Conservation (phyloP, 2,329 filamentous ascomycete genomes). For the Zymoseptoria tritici region DNA sequence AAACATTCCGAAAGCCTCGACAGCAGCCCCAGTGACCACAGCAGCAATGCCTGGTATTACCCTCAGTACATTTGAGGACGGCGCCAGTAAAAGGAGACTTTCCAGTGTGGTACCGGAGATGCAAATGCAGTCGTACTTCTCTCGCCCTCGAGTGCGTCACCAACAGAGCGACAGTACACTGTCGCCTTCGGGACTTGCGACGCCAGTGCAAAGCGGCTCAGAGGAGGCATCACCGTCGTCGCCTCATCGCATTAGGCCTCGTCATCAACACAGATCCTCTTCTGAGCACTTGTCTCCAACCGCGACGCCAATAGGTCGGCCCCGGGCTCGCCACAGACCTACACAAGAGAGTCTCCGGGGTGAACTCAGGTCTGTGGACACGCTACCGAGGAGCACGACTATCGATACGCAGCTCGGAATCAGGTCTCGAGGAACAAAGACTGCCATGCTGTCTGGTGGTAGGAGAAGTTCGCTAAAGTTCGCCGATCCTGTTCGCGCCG, state of each 20-base stretch:
- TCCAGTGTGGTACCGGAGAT: slow-evolving; percentile 11
- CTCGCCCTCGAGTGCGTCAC: slow-evolving; percentile 2
- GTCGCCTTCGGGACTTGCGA: slow-evolving; percentile 5
- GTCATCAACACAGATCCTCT: slow-evolving; percentile 14
- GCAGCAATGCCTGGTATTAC: slow-evolving; percentile 11
- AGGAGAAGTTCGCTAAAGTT: not conserved
- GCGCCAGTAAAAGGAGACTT: not conserved
- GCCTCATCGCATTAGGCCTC: not conserved
- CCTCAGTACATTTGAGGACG: slow-evolving; percentile 8
- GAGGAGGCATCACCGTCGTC: not conserved
- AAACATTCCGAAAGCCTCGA: not conserved
- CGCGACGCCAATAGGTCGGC: not conserved
- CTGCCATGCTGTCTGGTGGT: not conserved
- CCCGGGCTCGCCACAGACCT: not conserved
- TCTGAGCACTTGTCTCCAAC: slow-evolving; percentile 16
- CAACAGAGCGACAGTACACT: slow-evolving; percentile 7
- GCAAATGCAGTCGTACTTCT: slow-evolving; percentile 13
- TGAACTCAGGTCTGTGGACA: not conserved
- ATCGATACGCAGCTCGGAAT: not conserved
- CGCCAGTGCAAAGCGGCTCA: slow-evolving; percentile 1
- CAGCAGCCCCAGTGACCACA: not conserved
- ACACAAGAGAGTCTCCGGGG: slow-evolving; percentile 3
- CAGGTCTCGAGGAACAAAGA: not conserved
- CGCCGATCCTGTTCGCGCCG: not conserved
- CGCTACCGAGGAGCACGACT: not conserved